These are phyloP conservation scores for thale cress (Arabidopsis thaliana) DNA, from an alignment of 345 rosid species.

Conservation along the genomic window DNA sequence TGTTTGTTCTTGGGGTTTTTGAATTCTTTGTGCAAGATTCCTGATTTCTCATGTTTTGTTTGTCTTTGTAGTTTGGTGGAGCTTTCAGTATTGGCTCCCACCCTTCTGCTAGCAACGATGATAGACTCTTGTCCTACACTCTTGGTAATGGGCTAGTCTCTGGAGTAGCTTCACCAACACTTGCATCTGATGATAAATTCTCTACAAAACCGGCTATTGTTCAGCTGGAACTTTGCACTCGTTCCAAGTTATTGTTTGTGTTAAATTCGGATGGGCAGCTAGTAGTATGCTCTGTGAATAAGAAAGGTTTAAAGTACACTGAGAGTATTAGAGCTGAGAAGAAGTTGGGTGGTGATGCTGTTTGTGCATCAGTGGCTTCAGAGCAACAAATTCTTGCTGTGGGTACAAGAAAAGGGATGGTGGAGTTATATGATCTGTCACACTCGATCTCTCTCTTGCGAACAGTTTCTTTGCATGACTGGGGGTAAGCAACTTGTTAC, in stretches of 20 bases:
- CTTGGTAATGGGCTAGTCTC: constrained; percentile 60
- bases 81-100: constrained; percentile 64
- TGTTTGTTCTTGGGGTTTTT: constrained; percentile 5
- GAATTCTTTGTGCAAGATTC: not conserved
- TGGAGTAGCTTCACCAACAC: constrained; percentile 50
- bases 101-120: constrained; percentile 46
- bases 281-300: constrained; percentile 76
- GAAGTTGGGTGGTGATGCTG: constrained; percentile 74
- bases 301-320: constrained; percentile 78
- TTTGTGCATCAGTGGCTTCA: constrained; percentile 78
- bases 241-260: constrained; percentile 72
- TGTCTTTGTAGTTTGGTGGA: constrained; percentile 70
- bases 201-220: constrained; percentile 57
- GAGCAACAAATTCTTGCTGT: constrained; percentile 96
- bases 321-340: constrained; percentile 77
- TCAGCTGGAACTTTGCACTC: constrained; percentile 75
- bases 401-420: constrained; percentile 89
- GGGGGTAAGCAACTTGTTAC: constrained; percentile 75
- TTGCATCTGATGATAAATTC: constrained; percentile 41
- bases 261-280: constrained; percentile 77
- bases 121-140: constrained; percentile 48
- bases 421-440: constrained; percentile 81
- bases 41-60: not conserved
- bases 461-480: constrained; percentile 81
- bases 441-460: constrained; percentile 77